Percentiles rank a stretch among this genome's conserved stretches.
Evolutionary conservation across 2,329 filamentous ascomycete genomes (phyloP).

Genomic region (Metarhizium brunneum): DNA sequence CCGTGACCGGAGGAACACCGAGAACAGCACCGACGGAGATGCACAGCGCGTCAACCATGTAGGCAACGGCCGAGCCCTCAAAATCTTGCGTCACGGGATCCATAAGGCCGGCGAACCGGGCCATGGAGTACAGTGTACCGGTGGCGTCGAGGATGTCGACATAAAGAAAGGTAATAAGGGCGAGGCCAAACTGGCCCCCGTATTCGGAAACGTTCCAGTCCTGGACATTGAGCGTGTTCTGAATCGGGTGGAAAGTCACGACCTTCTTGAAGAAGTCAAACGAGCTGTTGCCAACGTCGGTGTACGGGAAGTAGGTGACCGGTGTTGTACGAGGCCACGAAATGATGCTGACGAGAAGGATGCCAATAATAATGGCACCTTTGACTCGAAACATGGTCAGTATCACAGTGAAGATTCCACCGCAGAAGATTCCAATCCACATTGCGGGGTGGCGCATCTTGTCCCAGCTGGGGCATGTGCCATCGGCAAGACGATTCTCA

Average conservation of each 20-base stretch:
- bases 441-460: conserved; percentile 79
- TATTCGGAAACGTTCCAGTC: conserved; percentile 63
- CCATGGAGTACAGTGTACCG: conserved; percentile 84
- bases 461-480: conserved; percentile 49
- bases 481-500: conserved; percentile 30
- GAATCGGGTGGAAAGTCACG: conserved; percentile 73
- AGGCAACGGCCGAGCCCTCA: conserved; percentile 74
- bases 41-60: conserved; percentile 68
- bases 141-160: conserved; percentile 85
- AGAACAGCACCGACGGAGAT: conserved; percentile 75
- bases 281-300: conserved; percentile 52
- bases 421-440: conserved; percentile 86
- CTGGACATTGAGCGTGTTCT: conserved; percentile 58
- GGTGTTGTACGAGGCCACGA: conserved; percentile 73
- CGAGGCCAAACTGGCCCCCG: conserved; percentile 69
- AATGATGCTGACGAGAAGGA: conserved; percentile 75
- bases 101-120: conserved; percentile 69
- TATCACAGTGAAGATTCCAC: conserved; percentile 69
- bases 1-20: conserved; percentile 72
- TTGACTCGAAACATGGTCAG: conserved; percentile 82
- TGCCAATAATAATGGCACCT: conserved; percentile 76
- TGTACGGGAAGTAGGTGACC: conserved; percentile 77
- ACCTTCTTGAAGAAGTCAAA: conserved; percentile 88
- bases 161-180: conserved; percentile 82
- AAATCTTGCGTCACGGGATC: conserved; percentile 81